Evolutionary conservation across 305 asterid genomes (phyloP), one percentile per base, ranked within the genome.

Genomic region (Fraxinus platypoda): DNA sequence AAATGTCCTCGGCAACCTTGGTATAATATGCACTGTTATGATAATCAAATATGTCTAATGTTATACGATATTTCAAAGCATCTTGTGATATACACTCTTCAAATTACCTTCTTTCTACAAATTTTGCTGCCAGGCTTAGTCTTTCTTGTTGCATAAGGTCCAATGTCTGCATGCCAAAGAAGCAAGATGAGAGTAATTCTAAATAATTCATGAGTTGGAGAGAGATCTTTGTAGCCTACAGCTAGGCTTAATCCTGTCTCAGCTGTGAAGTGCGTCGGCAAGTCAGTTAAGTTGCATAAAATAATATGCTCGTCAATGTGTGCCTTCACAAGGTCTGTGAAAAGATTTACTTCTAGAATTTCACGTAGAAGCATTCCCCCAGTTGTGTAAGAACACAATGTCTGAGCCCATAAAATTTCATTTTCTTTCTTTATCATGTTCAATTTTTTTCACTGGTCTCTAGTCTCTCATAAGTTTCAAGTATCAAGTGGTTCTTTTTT

Each of bases 131-230:
- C 84, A 87, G 66, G 86, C 86, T 85, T 46, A 74, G 84, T 84
- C 80, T 93, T 88, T 93, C 97, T 76, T 94, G 97, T 83, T 88
- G 94, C 91, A 93, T 89, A 78, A 95, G 95, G 85, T 90, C 94
- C 86, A 91, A 80, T 31, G 97, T 90, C 97, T 95, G 91, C 85
- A 84, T 79, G 83, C 41, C 81, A 85, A 80, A 80, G 81, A 87
- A 84, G 87, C 78, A 77, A 84, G 75, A 86, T 62, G 76, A 75
- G 83, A 26, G 71, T 77, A 62, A 79, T 80, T 64, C 49, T 26
- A 72, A 68, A 34, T 71, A 74, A 13, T 49, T 57, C 77, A 31
- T 71, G 74, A 68, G 46, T 64, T 31, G 25, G 75, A 70, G 25
- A 70, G 25, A 70, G 41, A 5, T 70, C 75, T 15, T 31, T 30